A percentile compares a stretch with the other conserved stretches of the same genome.
phyloP scores from a whole-genome alignment of 2,329 filamentous ascomycete genomes.

The Pseudomassariella vexata region DNA sequence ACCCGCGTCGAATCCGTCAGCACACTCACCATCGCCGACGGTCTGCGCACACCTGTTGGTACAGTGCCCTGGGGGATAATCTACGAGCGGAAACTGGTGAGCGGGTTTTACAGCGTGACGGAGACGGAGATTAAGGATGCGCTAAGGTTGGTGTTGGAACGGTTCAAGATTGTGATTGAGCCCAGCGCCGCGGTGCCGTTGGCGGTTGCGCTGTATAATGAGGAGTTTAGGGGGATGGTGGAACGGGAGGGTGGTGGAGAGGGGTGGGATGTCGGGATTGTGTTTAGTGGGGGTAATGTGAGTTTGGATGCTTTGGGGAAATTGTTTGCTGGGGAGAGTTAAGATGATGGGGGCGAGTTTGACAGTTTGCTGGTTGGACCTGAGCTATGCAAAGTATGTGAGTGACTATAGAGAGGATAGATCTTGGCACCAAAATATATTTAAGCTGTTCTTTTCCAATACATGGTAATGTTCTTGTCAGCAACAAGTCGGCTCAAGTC shows the following conservation, averaged over 20 bases:
- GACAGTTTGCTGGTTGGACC: no score
- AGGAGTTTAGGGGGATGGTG: constrained; percentile 70
- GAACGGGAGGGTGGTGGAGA: constrained; percentile 63
- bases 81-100: constrained; percentile 63
- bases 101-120: constrained; percentile 64
- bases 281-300: constrained; percentile 57
- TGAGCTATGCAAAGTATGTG: no score
- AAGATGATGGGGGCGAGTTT: no score
- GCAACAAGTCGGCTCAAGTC: no score
- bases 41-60: constrained; percentile 78
- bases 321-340: constrained; percentile 38
- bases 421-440: no score
- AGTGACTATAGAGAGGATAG: no score
- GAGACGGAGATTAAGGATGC: constrained; percentile 78
- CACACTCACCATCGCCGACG: constrained; percentile 81
- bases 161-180: constrained; percentile 87
- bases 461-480: no score
- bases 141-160: constrained; percentile 73
- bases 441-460: no score
- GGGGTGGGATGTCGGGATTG: constrained; percentile 66
- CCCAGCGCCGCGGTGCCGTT: constrained; percentile 80
- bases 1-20: constrained; percentile 62
- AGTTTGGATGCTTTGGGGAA: constrained; percentile 46
- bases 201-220: constrained; percentile 77
- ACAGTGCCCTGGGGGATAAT: constrained; percentile 72